Conservation (phyloP, 768 basidiomycete genomes). For the Lentinula boryana region DNA sequence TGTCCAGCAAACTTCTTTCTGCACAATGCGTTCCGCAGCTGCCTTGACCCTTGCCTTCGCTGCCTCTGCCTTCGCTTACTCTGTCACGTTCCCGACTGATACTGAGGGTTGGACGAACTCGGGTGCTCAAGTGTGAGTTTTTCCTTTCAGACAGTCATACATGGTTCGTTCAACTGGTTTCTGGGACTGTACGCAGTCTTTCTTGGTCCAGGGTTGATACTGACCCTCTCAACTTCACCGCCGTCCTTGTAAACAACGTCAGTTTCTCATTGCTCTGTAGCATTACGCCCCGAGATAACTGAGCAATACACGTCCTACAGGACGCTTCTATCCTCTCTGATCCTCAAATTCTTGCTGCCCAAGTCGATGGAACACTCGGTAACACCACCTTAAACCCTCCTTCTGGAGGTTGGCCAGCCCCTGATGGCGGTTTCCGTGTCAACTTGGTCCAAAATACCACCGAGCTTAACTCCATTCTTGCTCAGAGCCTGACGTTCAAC, state of each 20-base stretch:
- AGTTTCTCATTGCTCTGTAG: conserved; percentile 9
- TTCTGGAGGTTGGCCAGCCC: conserved; percentile 60
- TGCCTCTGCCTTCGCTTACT: conserved; percentile 58
- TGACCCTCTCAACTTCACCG: conserved; percentile 64
- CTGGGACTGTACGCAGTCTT: conserved; percentile 26
- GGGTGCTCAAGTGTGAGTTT: conserved; percentile 41
- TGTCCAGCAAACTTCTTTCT: background rate
- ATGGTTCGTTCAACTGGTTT: background rate
- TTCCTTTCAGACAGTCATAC: background rate
- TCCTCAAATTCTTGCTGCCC: conserved; percentile 46
- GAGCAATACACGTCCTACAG: conserved; percentile 18
- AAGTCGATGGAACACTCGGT: conserved; percentile 44
- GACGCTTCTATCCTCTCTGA: conserved; percentile 25
- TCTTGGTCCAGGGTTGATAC: conserved; percentile 61
- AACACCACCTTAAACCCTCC: conserved; percentile 43
- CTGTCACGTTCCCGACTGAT: conserved; percentile 45
- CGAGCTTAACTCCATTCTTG: conserved; percentile 48
- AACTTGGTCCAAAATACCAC: conserved; percentile 55
- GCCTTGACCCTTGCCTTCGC: conserved; percentile 42
- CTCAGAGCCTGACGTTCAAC: conserved; percentile 64
- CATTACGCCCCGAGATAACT: conserved; percentile 3
- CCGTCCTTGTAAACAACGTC: conserved; percentile 62
- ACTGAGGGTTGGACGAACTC: conserved; percentile 48
- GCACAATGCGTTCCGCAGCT: conserved; percentile 37
- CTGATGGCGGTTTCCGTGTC: conserved; percentile 52